Percentiles rank a stretch among this genome's conserved stretches.
Evolutionary conservation across 129 eudicot species (phyloP).

Genomic region (Escallonia herrerae): DNA sequence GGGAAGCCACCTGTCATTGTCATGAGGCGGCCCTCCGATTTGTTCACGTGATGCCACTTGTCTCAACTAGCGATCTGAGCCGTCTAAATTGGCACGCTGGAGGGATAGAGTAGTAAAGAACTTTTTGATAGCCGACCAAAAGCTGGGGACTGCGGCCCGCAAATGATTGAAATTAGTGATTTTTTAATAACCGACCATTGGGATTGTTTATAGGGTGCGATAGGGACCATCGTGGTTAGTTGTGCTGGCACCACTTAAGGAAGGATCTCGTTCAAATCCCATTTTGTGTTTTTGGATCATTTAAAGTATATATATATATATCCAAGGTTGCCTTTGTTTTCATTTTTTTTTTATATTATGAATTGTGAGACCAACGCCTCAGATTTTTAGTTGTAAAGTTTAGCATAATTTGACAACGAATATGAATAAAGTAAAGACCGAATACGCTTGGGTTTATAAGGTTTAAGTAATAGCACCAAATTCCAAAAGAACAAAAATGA

Average conservation of each 20-base stretch:
- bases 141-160: constrained; percentile 14
- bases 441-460: too few species aligned
- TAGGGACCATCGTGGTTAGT: not conserved
- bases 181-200: constrained; percentile 9
- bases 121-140: constrained; percentile 25
- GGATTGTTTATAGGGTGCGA: not conserved
- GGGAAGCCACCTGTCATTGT: constrained; percentile 12
- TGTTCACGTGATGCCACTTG: constrained; percentile 25
- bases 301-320: too few species aligned
- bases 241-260: not conserved
- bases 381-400: too few species aligned
- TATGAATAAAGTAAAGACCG: too few species aligned
- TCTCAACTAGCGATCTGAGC: constrained; percentile 2
- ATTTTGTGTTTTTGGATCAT: too few species aligned
- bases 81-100: not conserved
- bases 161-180: constrained; percentile 20
- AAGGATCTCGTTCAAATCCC: too few species aligned
- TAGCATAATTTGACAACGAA: too few species aligned
- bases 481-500: too few species aligned
- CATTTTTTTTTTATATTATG: too few species aligned
- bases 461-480: too few species aligned
- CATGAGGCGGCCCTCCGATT: constrained; percentile 27
- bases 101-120: not conserved
- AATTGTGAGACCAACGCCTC: too few species aligned
- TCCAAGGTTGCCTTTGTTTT: too few species aligned